Base-by-base conservation (phyloP, 1,284 basidiomycete species). In the Puccinia polysora region DNA sequence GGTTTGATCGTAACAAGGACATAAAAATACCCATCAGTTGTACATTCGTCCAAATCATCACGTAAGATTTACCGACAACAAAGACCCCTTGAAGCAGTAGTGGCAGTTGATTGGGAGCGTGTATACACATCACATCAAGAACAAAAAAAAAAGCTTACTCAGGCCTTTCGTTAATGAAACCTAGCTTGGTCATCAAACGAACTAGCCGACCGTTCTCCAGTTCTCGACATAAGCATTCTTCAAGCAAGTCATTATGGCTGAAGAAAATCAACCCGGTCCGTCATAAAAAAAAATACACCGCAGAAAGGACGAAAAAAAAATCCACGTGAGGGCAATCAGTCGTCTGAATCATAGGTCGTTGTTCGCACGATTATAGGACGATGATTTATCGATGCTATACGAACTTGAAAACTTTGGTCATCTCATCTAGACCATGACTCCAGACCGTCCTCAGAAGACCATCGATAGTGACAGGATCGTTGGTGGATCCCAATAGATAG, bases 181-280 rank as follows among this genome's bases (percentile, higher is more conserved):
- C 91, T 77, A 99, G 89, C 82, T 98, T 98, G 81, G 88, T 88
- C 75, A 98, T 82, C 69, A 98, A 81, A 55, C 96, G 85, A 30
- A 97, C 89, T n/a, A 98, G 83, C 40, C 96, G 84, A 0, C 89
- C 93, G 78, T 99, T 97, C 83, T 98, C 96, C n/a, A 98, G 84
- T 80, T 98, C 95, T 65, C 88, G 86, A 80, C 88, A 84, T 59
- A 98, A 83, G 75, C 94, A 89, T 49, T 85, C 84, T 79, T 97
- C 93, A 15, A 97, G 83, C 62, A 86, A 82, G 78, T 99, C 96
- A 23, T 77, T 75, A 20, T 77, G 75, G 4, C 76, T 75, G 53
- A 0, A 43, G 25, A 25, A 68, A 2, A 2, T n/a, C n/a, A n/a
- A n/a, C n/a, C n/a, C n/a, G n/a, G n/a, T n/a, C n/a, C n/a, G n/a